A percentile compares a stretch with the other conserved stretches of the same genome.
Evolutionary conservation across 1,284 basidiomycete genomes (phyloP).

Genomic region (Cystobasidium slooffiae): DNA sequence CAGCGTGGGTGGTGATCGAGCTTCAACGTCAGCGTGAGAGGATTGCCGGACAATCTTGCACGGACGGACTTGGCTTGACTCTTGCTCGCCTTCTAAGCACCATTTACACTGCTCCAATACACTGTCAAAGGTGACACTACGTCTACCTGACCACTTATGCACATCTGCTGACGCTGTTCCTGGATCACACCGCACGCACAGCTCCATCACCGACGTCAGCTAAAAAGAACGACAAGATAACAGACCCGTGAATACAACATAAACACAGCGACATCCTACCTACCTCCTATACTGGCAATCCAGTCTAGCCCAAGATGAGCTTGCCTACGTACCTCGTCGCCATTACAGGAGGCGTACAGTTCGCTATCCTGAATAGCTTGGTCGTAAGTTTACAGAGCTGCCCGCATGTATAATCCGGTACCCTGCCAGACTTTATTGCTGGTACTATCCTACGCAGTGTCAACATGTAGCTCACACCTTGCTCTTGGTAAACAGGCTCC

Average conservation of each 20-base stretch:
- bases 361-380: constrained; percentile 15
- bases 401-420: not conserved
- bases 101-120: too few species aligned
- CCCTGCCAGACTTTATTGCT: not conserved
- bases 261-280: not conserved
- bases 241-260: not conserved
- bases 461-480: not conserved
- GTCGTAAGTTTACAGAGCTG: constrained; percentile 5
- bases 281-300: not conserved
- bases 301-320: constrained; percentile 2
- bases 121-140: too few species aligned
- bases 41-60: too few species aligned
- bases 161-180: not conserved
- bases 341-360: constrained; percentile 11
- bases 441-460: not conserved
- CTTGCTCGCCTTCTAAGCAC: too few species aligned
- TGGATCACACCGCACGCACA: not conserved
- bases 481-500: constrained; percentile 20
- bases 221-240: not conserved
- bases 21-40: constrained; percentile 8
- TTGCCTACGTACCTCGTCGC: constrained; percentile 24
- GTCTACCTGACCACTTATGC: too few species aligned
- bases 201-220: not conserved
- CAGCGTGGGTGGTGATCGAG: not conserved
- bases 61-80: not conserved